Conservation (phyloP, 495 filamentous ascomycete genomes). For the Penicillium steckii region DNA sequence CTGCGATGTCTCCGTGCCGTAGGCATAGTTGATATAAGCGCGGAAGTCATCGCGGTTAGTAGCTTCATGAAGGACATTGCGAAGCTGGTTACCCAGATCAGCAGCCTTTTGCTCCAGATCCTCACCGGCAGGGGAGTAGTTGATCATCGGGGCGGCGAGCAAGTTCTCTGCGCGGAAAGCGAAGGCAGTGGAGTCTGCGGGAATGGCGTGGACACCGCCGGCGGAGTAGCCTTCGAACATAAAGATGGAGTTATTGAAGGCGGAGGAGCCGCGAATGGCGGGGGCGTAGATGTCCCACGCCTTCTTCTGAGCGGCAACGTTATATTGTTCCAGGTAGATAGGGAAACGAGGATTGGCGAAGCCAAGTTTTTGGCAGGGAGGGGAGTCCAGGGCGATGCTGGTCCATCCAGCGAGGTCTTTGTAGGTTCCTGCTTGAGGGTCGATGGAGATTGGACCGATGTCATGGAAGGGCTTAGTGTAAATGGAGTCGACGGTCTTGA, state of each 20-base stretch:
- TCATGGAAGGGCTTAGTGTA: slow-evolving; percentile 46
- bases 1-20: slow-evolving; percentile 47
- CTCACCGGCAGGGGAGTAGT: slow-evolving; percentile 30
- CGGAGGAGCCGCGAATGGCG: slow-evolving; percentile 24
- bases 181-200: slow-evolving; percentile 36
- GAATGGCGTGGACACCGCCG: slow-evolving; percentile 42
- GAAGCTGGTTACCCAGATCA: slow-evolving; percentile 40
- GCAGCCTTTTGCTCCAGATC: slow-evolving; percentile 29
- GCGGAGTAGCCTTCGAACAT: slow-evolving; percentile 56
- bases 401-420: slow-evolving; percentile 44
- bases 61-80: slow-evolving; percentile 38
- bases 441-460: slow-evolving; percentile 40
- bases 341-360: slow-evolving; percentile 50
- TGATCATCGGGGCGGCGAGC: slow-evolving; percentile 42
- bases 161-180: slow-evolving; percentile 44
- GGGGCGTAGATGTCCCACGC: slow-evolving; percentile 41
- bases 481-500: slow-evolving; percentile 31
- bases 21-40: slow-evolving; percentile 62
- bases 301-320: slow-evolving; percentile 39
- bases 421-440: slow-evolving; percentile 37
- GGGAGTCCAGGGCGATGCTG: slow-evolving; percentile 30
- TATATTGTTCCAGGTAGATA: slow-evolving; percentile 44
- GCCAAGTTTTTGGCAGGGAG: slow-evolving; percentile 47
- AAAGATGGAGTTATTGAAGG: slow-evolving; percentile 42
- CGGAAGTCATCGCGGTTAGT: slow-evolving; percentile 35